Base-by-base conservation (phyloP, 257 asterid genomes). In the Verbena officinalis region DNA sequence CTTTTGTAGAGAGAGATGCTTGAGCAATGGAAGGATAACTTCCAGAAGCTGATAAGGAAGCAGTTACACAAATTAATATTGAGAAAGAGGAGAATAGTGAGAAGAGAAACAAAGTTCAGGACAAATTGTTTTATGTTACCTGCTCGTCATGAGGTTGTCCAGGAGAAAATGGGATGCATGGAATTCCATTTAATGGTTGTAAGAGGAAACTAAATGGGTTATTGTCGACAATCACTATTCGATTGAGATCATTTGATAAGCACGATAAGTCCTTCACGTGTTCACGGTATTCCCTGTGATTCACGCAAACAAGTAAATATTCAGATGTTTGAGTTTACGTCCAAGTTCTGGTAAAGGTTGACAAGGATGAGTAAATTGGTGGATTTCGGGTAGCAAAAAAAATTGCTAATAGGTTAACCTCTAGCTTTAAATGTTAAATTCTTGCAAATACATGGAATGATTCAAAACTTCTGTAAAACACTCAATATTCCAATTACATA, bases 151-250 rank as follows among this genome's bases (percentile, higher is more conserved):
- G 88, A 2, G 95, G 95, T 66, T 93, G 96, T 46, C 75, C 33
- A 27, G 33, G 33, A 27, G 33, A 27, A 27, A 27, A 27, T 2
- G 33, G 33, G 33, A 27, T 27, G 33, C 33, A 90, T 2, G 99
- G 99, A 69, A 90, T 87, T 66, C 99, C 99, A 65, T 93, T 93
- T 43, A 81, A 65, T 46, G 99, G 99, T 79, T 93, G 99, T 80
- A 89, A 73, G 70, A 93, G 71, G 86, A 93, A 93, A 79, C 99
- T 93, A 68, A 90, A 93, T 2, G 99, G 97, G 70, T 93, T 87
- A 73, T 93, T 93, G 83, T 93, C 99, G 39, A 93, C 99, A 60
- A 90, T 85, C 43, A 93, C 99, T 50, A 69, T 78, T 70, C 95
- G 83, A 59, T 85, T 60, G 19, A 90, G 50, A 65, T 93, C 95